phyloP scores from a whole-genome alignment of 306 rosid species.

The Vigna angularis region DNA sequence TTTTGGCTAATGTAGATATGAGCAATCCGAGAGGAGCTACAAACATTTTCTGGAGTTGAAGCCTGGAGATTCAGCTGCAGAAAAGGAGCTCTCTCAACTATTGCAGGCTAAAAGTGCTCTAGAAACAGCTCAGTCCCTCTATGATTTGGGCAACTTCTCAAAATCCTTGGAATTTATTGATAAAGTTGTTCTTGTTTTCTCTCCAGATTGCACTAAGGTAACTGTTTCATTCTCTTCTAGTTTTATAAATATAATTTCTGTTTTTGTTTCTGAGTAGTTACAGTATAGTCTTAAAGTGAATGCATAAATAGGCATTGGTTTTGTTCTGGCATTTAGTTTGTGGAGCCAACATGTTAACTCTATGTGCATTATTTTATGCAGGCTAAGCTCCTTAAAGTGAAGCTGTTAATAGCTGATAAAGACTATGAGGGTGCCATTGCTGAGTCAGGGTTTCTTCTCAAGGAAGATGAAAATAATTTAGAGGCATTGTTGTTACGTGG shows the following conservation, averaged over 20 bases:
- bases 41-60: constrained; percentile 78
- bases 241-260: constrained; percentile 17
- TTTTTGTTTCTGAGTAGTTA: constrained; percentile 23
- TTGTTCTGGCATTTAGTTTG: constrained; percentile 25
- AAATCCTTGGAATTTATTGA: constrained; percentile 90
- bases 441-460: constrained; percentile 80
- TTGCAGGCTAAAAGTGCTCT: constrained; percentile 86
- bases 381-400: constrained; percentile 90
- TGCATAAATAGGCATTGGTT: constrained; percentile 17
- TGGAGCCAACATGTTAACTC: constrained; percentile 33
- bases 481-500: constrained; percentile 92
- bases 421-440: constrained; percentile 86
- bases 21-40: constrained; percentile 91
- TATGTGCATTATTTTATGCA: constrained; percentile 50
- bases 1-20: constrained; percentile 99
- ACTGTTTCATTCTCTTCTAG: constrained; percentile 22
- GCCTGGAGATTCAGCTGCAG: constrained; percentile 70
- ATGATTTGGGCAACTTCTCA: constrained; percentile 62
- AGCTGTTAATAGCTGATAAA: constrained; percentile 72
- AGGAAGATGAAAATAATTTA: constrained; percentile 89
- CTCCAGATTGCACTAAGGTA: constrained; percentile 90
- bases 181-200: constrained; percentile 94
- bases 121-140: constrained; percentile 76
- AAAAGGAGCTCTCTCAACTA: constrained; percentile 96
- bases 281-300: constrained; percentile 29